Percentiles rank a stretch among this genome's conserved stretches.
Conservation (phyloP, 495 filamentous ascomycete species). For the Physcia stellaris region DNA sequence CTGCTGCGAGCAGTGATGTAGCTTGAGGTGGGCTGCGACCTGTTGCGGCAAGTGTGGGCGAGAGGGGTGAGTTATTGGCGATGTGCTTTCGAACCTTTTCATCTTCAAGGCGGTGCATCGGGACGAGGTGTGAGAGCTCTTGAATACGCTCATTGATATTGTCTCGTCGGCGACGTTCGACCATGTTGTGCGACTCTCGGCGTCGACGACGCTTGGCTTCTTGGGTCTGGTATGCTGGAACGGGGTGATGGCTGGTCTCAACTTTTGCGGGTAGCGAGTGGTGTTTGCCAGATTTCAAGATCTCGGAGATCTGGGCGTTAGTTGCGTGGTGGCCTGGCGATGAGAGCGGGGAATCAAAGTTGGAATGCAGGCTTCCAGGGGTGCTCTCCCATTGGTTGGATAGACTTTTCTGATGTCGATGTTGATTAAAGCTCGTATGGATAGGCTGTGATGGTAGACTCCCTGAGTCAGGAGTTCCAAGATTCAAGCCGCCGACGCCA, state of each 20-base stretch:
- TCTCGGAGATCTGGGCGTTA: constrained; percentile 54
- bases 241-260: constrained; percentile 35
- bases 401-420: constrained; percentile 65
- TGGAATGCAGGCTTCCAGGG: constrained; percentile 64
- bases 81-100: constrained; percentile 94
- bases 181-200: constrained; percentile 89
- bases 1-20: constrained; percentile 80
- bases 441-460: constrained; percentile 67
- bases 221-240: constrained; percentile 52
- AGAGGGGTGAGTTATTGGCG: constrained; percentile 75
- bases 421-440: constrained; percentile 40
- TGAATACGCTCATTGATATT: constrained; percentile 99
- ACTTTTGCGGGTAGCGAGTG: constrained; percentile 59
- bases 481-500: constrained; percentile 39
- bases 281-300: constrained; percentile 54
- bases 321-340: constrained; percentile 46
- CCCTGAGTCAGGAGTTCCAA: constrained; percentile 51
- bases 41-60: constrained; percentile 56
- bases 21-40: constrained; percentile 56
- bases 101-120: constrained; percentile 84
- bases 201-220: constrained; percentile 85
- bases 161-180: constrained; percentile 86
- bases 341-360: constrained; percentile 67
- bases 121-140: constrained; percentile 85
- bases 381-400: constrained; percentile 75